Evolutionary conservation across 2,329 filamentous ascomycete species (phyloP), one percentile per base, ranked within the genome.

Genomic region (Fusarium tjaetaba): DNA sequence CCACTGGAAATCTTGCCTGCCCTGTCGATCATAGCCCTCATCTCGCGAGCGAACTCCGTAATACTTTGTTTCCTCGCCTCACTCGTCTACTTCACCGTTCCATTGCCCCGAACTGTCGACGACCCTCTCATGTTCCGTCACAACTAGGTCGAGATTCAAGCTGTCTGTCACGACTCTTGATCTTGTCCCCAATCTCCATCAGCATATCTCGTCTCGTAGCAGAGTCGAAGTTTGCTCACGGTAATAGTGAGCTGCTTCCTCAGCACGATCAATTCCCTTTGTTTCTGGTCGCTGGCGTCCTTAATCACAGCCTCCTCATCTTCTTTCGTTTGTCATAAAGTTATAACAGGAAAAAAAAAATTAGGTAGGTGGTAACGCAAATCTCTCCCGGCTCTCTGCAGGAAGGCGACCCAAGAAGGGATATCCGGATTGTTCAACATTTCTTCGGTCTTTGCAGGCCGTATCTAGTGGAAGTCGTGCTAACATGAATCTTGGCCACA

Each of bases 201-300:
- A 60, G 59, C 74, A 49, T 66, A 70, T 61, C 67, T 62, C 64
- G 63, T 53, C 63, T 66, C 65, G 72, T 78, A 77, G 73, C 70
- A 67, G 68, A 73, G 75, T 77, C 68, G 67, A 77, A 72, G 71
- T 61, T 73, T 77, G 79, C 80, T 83, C 83, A 81, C 82, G 85
- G 86, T 87, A 82, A 85, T 74, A 86, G 85, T 84, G 84, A 85
- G 80, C 81, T 80, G 78, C 79, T 79, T 76, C 71, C 76, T 78
- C 73, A 78, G 81, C 80, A 80, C 81, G 77, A 81, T 78, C 81
- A 82, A 78, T 84, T 82, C 79, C 84, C 81, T 78, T 79, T 80
- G 77, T 77, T 79, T 77, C 76, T 80, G 87, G 88, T 84, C 87
- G 87, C 88, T 86, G 88, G 88, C 88, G 87, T 87, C 88, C 87